Percentiles rank a stretch among this genome's conserved stretches.
These are phyloP conservation scores for Kwoniella mangroviensis DNA, from an alignment of 768 basidiomycete genomes.

Conservation along the genomic window DNA sequence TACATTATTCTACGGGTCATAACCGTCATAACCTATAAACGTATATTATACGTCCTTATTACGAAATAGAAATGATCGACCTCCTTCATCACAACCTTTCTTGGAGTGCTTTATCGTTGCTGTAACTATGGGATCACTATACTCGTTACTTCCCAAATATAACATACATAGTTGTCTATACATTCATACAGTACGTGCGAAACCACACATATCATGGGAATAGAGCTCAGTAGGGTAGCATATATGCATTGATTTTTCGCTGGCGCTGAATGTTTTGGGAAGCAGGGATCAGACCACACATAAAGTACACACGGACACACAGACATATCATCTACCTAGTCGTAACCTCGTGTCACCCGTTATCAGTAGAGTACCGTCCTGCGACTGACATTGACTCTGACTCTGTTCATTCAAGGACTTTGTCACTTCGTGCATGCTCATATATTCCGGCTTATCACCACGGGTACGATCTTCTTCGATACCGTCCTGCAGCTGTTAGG, in stretches of 20 bases:
- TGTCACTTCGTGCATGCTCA: too few species aligned
- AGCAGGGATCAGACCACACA: neutral
- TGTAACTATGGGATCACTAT: too few species aligned
- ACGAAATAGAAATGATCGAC: too few species aligned
- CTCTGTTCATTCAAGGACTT: neutral
- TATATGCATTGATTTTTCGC: neutral
- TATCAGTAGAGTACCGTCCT: neutral
- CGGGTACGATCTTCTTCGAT: too few species aligned
- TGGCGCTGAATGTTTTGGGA: neutral
- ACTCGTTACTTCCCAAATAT: neutral
- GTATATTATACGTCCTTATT: neutral
- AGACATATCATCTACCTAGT: neutral
- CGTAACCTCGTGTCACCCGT: neutral
- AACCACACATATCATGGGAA: neutral
- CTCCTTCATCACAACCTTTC: too few species aligned
- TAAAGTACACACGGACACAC: neutral
- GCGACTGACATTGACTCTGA: neutral
- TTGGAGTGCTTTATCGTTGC: too few species aligned
- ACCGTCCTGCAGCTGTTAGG: neutral
- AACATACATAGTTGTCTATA: neutral
- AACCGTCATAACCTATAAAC: neutral
- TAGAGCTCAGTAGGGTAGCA: neutral
- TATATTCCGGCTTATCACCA: too few species aligned
- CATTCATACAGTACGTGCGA: neutral
- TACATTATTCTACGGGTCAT: neutral